Conservation (phyloP, 495 filamentous ascomycete species). For the Symbiotaphrina buchneri region DNA sequence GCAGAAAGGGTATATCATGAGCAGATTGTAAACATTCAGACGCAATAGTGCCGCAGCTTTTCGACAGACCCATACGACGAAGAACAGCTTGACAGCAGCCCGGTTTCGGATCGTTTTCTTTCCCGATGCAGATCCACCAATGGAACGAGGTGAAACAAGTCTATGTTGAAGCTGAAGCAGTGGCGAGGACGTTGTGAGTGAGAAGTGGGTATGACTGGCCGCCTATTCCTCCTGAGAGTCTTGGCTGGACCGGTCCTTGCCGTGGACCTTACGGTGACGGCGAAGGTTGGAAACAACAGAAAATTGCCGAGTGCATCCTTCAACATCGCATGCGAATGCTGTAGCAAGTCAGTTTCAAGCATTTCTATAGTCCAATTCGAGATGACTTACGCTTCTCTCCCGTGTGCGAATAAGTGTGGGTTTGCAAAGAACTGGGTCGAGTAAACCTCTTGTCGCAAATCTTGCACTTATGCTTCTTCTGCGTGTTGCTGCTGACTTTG, state of each 20-base stretch:
- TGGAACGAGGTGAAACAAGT: too few relatives aligned
- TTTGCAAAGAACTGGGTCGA: slow-evolving; percentile 84
- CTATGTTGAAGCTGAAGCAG: too few relatives aligned
- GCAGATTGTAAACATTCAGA: too few relatives aligned
- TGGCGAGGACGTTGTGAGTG: too few relatives aligned
- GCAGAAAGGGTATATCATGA: too few relatives aligned
- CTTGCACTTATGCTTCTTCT: slow-evolving; percentile 99
- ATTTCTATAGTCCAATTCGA: slow-evolving; percentile 1
- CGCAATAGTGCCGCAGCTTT: too few relatives aligned
- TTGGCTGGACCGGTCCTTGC: slow-evolving; percentile 29
- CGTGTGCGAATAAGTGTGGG: slow-evolving; percentile 98
- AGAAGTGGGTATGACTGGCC: too few relatives aligned
- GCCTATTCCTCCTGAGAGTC: background rate
- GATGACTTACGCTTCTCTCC: slow-evolving; percentile 89
- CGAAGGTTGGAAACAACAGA: slow-evolving; percentile 94
- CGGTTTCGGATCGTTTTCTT: too few relatives aligned
- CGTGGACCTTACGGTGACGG: slow-evolving; percentile 91
- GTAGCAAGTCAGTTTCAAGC: slow-evolving; percentile 4
- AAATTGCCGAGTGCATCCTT: slow-evolving; percentile 90
- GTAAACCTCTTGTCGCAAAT: slow-evolving; percentile 99
- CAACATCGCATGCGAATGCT: slow-evolving; percentile 89
- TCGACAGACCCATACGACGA: too few relatives aligned
- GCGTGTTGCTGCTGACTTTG: slow-evolving; percentile 82
- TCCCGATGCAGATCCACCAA: too few relatives aligned
- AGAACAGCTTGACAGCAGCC: too few relatives aligned